A percentile compares a stretch with the other conserved stretches of the same genome.
Evolutionary conservation across 2,329 filamentous ascomycete species (phyloP).

Genomic region (Ascochyta koolunga): DNA sequence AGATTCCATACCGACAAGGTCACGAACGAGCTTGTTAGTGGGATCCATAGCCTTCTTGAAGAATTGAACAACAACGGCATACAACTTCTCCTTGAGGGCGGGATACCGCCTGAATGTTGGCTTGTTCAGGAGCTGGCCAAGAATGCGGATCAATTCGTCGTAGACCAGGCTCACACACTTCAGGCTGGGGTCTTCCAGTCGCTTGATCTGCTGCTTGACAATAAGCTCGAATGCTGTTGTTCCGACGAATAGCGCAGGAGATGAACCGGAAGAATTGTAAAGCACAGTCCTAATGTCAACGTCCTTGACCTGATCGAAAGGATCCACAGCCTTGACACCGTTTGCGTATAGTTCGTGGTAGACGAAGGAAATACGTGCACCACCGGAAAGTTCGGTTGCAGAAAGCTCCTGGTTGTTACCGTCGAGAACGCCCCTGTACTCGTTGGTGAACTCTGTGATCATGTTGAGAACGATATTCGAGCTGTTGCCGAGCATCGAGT

Average conservation of each 20-base stretch:
- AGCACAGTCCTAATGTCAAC: slow-evolving; percentile 95
- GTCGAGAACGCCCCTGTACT: slow-evolving; percentile 94
- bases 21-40: slow-evolving; percentile 93
- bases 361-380: slow-evolving; percentile 97
- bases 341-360: slow-evolving; percentile 99
- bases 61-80: slow-evolving; percentile 87
- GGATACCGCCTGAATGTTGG: slow-evolving; percentile 91
- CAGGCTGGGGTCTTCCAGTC: slow-evolving; percentile 91
- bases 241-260: slow-evolving; percentile 93
- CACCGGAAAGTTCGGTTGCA: slow-evolving; percentile 90
- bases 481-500: slow-evolving; percentile 94
- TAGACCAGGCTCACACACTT: slow-evolving; percentile 98
- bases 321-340: slow-evolving; percentile 95
- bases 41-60: slow-evolving; percentile 99
- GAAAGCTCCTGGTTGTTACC: slow-evolving; percentile 97
- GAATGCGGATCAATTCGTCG: slow-evolving; percentile 94
- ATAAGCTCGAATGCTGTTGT: slow-evolving; percentile 98
- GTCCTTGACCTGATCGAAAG: slow-evolving; percentile 97
- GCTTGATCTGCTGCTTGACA: slow-evolving; percentile 97
- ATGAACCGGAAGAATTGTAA: slow-evolving; percentile 99
- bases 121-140: slow-evolving; percentile 87
- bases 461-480: slow-evolving; percentile 97
- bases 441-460: slow-evolving; percentile 98
- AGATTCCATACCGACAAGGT: slow-evolving; percentile 92
- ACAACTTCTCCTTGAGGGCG: slow-evolving; percentile 94